A percentile compares a stretch with the other conserved stretches of the same genome.
Conservation (phyloP, 192 early-diverging fungal genomes). For the Gryganskiella cystojenkinii region DNA sequence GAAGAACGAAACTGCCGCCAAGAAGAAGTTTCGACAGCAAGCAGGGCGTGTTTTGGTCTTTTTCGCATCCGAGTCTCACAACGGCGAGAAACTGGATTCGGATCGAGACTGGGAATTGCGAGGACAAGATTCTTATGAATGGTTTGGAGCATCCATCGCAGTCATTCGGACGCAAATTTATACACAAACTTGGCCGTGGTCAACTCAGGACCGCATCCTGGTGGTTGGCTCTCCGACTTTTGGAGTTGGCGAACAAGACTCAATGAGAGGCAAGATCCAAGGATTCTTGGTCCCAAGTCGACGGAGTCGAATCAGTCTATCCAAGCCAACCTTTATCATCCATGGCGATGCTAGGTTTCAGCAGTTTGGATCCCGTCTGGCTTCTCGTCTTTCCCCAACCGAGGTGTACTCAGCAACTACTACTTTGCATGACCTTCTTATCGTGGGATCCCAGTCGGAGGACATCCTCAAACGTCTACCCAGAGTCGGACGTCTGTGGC, state of each 20-base stretch:
- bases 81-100: conserved; percentile 23
- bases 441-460: conserved; percentile 46
- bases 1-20: background rate
- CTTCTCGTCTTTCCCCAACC: background rate
- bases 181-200: background rate
- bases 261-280: conserved; percentile 64
- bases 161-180: background rate
- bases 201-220: conserved; percentile 15
- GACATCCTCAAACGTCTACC: conserved; percentile 18
- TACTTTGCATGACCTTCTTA: conserved; percentile 16
- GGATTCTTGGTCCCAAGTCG: conserved; percentile 57
- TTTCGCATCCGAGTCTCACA: conserved; percentile 13
- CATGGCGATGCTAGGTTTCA: conserved; percentile 50
- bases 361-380: conserved; percentile 43
- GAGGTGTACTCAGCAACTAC: background rate
- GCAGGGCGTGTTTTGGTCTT: conserved; percentile 35
- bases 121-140: conserved; percentile 18
- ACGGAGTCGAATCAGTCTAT: too few relatives aligned
- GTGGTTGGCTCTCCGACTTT: conserved; percentile 42
- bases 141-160: conserved; percentile 39
- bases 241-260: conserved; percentile 21
- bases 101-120: conserved; percentile 43
- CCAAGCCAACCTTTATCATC: conserved; percentile 37
- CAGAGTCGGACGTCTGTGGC: conserved; percentile 34
- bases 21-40: conserved; percentile 6